A percentile compares a stretch with the other conserved stretches of the same genome.
Evolutionary conservation across 257 asterid genomes (phyloP).

Genomic region (Nicotiana knightiana): DNA sequence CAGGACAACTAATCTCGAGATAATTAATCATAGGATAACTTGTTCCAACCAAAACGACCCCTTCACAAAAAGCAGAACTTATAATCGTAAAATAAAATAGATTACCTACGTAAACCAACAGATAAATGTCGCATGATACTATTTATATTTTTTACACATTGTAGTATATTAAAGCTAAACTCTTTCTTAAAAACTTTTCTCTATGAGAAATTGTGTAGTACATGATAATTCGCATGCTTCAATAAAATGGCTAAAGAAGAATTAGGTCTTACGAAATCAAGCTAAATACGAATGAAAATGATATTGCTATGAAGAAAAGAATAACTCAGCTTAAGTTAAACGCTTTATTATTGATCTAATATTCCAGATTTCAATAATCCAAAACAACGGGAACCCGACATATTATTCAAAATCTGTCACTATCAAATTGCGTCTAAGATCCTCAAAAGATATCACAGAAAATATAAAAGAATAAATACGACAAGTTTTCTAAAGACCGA

Average conservation of each 20-base stretch:
- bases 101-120: too few relatives aligned
- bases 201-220: too few relatives aligned
- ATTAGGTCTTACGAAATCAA: background rate
- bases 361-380: background rate
- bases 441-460: slow-evolving; percentile 7
- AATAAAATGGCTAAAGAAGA: background rate
- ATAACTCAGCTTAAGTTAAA: background rate
- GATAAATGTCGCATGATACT: too few relatives aligned
- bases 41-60: too few relatives aligned
- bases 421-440: background rate
- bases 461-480: background rate
- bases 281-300: background rate
- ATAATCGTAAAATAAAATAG: too few relatives aligned
- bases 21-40: too few relatives aligned
- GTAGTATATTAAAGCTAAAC: too few relatives aligned
- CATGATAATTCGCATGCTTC: background rate
- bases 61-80: too few relatives aligned
- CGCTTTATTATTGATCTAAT: background rate
- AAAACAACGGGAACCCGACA: background rate
- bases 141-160: too few relatives aligned
- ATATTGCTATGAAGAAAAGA: background rate
- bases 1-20: too few relatives aligned
- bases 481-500: background rate
- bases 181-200: too few relatives aligned
- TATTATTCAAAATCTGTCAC: slow-evolving; percentile 2